phyloP scores from a whole-genome alignment of 1,284 basidiomycete species.

The Agaricales sp. region DNA sequence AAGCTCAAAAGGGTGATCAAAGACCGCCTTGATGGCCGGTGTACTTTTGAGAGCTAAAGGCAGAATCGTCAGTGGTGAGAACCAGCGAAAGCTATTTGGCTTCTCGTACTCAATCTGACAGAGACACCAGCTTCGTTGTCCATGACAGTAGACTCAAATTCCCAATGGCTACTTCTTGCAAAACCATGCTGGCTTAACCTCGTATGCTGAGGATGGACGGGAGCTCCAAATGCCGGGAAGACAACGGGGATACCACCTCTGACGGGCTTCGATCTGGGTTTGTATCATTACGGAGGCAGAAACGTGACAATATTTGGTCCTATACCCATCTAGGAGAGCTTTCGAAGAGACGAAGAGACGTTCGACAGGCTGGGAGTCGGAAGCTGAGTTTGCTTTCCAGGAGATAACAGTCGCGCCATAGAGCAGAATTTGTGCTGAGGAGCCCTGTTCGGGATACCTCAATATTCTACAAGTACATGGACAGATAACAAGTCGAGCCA shows the following conservation, averaged over 20 bases:
- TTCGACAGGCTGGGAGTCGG: slow-evolving; percentile 38
- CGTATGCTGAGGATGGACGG: slow-evolving; percentile 61
- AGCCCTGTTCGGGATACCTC: slow-evolving; percentile 41
- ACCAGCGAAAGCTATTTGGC: background rate
- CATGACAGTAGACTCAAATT: slow-evolving; percentile 50
- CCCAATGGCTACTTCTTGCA: slow-evolving; percentile 67
- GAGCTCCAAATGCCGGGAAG: slow-evolving; percentile 81
- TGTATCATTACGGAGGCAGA: slow-evolving; percentile 28
- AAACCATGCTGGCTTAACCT: slow-evolving; percentile 79
- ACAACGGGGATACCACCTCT: slow-evolving; percentile 81
- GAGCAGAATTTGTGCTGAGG: slow-evolving; percentile 58
- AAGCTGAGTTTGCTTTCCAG: slow-evolving; percentile 46
- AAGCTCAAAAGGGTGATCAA: slow-evolving; percentile 56
- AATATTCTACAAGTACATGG: slow-evolving; percentile 7
- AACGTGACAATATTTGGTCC: background rate
- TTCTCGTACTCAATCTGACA: slow-evolving; percentile 54
- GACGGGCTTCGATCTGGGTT: slow-evolving; percentile 35
- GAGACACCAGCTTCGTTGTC: slow-evolving; percentile 67
- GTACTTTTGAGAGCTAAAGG: slow-evolving; percentile 51
- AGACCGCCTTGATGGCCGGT: slow-evolving; percentile 43
- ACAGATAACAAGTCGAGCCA: background rate
- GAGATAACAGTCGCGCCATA: slow-evolving; percentile 81
- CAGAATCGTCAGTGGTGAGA: slow-evolving; percentile 6
- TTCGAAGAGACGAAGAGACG: slow-evolving; percentile 72
- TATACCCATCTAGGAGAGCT: slow-evolving; percentile 57